A percentile compares a stretch with the other conserved stretches of the same genome.
Conservation (phyloP, 1,139 yeast species). For the Pichia sp. region DNA sequence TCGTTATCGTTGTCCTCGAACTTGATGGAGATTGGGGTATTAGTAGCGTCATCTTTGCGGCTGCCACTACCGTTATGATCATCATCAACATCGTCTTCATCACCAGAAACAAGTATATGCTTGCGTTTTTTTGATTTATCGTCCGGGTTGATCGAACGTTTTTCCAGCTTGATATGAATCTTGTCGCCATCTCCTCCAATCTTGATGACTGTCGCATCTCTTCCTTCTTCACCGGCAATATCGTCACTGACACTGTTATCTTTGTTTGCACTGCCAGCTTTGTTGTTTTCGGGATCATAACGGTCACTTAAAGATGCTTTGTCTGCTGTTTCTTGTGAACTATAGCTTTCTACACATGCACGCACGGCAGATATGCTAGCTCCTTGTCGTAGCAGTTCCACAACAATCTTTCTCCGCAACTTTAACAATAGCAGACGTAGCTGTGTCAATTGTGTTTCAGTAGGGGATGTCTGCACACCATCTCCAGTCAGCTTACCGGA, state of each 20-base stretch:
- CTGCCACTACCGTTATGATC: neutral
- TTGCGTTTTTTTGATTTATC: neutral
- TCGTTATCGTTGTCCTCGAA: neutral
- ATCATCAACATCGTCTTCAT: neutral
- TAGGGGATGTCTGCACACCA: neutral
- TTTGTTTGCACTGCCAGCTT: neutral
- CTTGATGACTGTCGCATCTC: constrained; percentile 10
- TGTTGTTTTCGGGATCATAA: neutral
- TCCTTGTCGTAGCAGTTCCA: constrained; percentile 5
- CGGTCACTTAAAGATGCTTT: neutral
- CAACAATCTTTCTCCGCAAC: constrained; percentile 4
- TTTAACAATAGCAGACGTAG: neutral
- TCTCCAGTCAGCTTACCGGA: neutral
- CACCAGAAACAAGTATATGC: neutral
- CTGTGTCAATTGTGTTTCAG: neutral
- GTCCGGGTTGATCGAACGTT: neutral
- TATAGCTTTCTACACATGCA: constrained; percentile 2
- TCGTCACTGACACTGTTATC: neutral
- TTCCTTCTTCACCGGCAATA: constrained; percentile 1
- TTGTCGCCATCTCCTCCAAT: constrained; percentile 11
- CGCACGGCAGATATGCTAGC: constrained; percentile 5
- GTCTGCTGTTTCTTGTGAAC: neutral
- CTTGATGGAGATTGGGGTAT: neutral
- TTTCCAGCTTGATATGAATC: constrained; percentile 7
- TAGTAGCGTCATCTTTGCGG: neutral